phyloP scores from a whole-genome alignment of 2,329 filamentous ascomycete species.

The Domatiomyces globalis region DNA sequence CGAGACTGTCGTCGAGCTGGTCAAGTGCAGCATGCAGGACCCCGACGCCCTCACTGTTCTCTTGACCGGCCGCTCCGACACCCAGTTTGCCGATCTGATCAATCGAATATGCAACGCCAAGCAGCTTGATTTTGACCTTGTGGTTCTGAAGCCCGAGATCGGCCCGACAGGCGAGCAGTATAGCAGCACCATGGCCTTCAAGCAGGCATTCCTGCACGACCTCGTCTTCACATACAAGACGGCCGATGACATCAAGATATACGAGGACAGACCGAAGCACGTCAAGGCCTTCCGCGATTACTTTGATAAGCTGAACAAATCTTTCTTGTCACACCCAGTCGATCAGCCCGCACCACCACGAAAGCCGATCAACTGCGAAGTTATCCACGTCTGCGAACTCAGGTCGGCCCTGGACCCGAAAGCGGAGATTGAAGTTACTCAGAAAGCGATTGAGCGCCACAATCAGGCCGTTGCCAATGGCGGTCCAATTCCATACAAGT shows the following conservation, averaged over 20 bases:
- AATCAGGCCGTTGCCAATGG: conserved; percentile 37
- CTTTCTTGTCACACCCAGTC: conserved; percentile 30
- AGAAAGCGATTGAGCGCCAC: conserved; percentile 78
- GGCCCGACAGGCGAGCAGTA: conserved; percentile 71
- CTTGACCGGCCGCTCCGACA: conserved; percentile 72
- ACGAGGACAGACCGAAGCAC: conserved; percentile 50
- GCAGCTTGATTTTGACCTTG: conserved; percentile 71
- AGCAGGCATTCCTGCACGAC: conserved; percentile 67
- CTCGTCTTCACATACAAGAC: conserved; percentile 73
- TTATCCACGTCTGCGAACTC: conserved; percentile 71
- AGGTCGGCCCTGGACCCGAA: conserved; percentile 62
- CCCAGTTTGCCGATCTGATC: conserved; percentile 61
- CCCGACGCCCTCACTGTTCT: conserved; percentile 74
- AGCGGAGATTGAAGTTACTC: conserved; percentile 66
- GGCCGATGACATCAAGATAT: conserved; percentile 64
- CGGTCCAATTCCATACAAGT: conserved; percentile 26
- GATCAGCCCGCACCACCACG: conserved; percentile 35
- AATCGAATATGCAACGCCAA: conserved; percentile 67
- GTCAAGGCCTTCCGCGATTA: conserved; percentile 76
- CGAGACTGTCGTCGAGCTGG: conserved; percentile 68
- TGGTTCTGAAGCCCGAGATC: conserved; percentile 71
- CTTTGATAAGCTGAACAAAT: conserved; percentile 61
- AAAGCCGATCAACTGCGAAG: conserved; percentile 58
- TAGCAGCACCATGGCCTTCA: conserved; percentile 75
- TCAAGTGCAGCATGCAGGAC: conserved; percentile 66